Base-by-base conservation (phyloP, 1,139 yeast genomes). In the Taiozyma onychis region DNA sequence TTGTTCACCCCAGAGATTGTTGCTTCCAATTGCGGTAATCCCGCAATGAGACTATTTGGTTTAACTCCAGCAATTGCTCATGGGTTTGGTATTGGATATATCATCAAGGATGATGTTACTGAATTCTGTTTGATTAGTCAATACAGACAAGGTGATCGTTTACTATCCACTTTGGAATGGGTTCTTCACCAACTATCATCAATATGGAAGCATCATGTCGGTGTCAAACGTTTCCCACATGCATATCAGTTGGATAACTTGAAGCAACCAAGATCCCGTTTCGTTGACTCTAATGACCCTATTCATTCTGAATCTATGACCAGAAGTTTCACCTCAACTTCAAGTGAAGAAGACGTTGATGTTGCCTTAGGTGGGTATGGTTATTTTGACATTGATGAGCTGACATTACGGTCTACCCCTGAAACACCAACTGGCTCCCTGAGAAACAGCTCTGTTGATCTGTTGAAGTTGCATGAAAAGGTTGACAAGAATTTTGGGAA, bases 41-140 rank as follows among this genome's bases (percentile, higher is more conserved):
- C 89, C 13, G 89, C 93, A 0, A 74, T 86, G 56, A 77, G 78
- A 45, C 70, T 83, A 18, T 86, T 86, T 70, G 93, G 93, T 8
- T 78, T 86, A 30, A 84, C 91, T 0, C 95, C 93, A 1, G 88
- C 89, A 0, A 73, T 77, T 26, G 81, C 86, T 47, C 82, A 82
- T 57, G 95, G 95, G 0, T 85, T 83, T 64, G 93, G 91, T 14
- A 75, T 85, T 44, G 93, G 91, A 0, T 86, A 86, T 61, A 83
- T 85, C 44, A 77, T 85, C 50, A 88, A 85, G 63, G 77, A 76
- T 52, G 89, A 84, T 57, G 75, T 76, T 22, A 75, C 86, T 27
- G 81, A 88, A n/a, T 71, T 85, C 47, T 77, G 78, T 32, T 71
- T 75, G 8, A 81, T 86, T 24, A 83, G 90, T 11, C 87, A 85